Base-by-base conservation (phyloP, 2,329 filamentous ascomycete genomes). In the Calonectria pteridis region DNA sequence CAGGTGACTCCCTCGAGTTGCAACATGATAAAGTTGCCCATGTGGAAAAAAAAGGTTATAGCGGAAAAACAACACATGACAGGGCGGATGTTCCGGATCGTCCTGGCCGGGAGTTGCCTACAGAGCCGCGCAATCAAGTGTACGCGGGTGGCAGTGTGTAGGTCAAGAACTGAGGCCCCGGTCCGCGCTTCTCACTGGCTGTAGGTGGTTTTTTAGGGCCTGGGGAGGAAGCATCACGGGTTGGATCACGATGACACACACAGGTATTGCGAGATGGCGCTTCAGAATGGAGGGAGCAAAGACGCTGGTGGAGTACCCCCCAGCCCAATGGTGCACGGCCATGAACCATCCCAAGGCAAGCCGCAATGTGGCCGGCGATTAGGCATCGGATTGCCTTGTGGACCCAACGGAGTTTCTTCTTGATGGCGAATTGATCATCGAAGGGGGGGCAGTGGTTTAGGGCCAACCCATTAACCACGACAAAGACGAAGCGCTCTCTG, bases 371-470 rank as follows among this genome's bases (percentile, higher is more conserved):
- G 59, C 59, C 63, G 62, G 67, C 40, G 40, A 78, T 71, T 68
- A 72, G 65, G 50, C 70, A 77, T 71, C 71, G 76, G 75, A 77
- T 79, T 76, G 75, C 67, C 73, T 70, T 70, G 75, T 79, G 74
- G 77, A 70, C 74, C 78, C 71, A 67, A 51, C 75, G 50, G 72
- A 73, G 69, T 77, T 71, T 64, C 75, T 73, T 69, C 75, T 78
- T 78, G 73, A 71, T 72, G 69, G 74, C 72, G 75, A 70, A 70
- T 70, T 75, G 71, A 66, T 71, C 67, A 65, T 64, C 53, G n/a
- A 53, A 46, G 18, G 37, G 33, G 23, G 40, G n/a, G 59, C 23
- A 40, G 26, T 20, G 53, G 64, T 58, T 31, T 53, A 20, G n/a
- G 31, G 40, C 40, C 29, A 43, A 28, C n/a, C 37, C 65, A 16